These are phyloP conservation scores for Arabis hirsuta DNA, from an alignment of 345 rosid species.

Conservation along the genomic window DNA sequence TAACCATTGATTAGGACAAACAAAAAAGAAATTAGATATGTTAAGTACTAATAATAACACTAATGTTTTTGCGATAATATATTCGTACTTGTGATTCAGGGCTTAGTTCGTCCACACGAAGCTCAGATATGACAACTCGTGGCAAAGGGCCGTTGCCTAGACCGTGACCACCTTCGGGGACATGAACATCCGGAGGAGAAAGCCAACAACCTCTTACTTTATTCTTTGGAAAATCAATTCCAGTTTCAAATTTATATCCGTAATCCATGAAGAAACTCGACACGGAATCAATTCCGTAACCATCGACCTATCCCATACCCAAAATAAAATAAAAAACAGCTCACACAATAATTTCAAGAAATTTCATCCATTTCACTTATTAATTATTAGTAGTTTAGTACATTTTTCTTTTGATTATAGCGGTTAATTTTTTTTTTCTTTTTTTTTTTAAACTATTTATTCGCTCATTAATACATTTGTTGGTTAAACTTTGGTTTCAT, in stretches of 20 bases:
- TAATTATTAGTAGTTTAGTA: no score
- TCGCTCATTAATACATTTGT: no score
- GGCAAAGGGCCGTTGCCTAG: conserved; percentile 72
- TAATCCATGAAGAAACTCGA: conserved; percentile 72
- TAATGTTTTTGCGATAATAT: not conserved
- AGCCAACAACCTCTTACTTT: conserved; percentile 77
- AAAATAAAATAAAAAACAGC: no score
- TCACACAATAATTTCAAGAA: no score
- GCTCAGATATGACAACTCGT: conserved; percentile 77
- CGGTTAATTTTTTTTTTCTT: no score
- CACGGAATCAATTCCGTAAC: conserved; percentile 78
- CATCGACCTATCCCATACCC: conserved; percentile 54
- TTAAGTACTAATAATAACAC: not conserved
- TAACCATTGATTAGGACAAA: conserved; percentile 12
- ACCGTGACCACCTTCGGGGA: conserved; percentile 50
- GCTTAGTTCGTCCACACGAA: conserved; percentile 78
- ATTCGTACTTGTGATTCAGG: conserved; percentile 63
- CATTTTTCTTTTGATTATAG: no score
- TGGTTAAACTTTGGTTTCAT: no score
- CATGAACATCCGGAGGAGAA: conserved; percentile 63
- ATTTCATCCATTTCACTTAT: no score
- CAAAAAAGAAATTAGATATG: not conserved
- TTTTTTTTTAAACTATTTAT: no score
- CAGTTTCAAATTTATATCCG: conserved; percentile 67
- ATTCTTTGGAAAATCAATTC: conserved; percentile 78